Base-by-base conservation (phyloP, 1,284 basidiomycete genomes). In the Sporisorium scitamineum region DNA sequence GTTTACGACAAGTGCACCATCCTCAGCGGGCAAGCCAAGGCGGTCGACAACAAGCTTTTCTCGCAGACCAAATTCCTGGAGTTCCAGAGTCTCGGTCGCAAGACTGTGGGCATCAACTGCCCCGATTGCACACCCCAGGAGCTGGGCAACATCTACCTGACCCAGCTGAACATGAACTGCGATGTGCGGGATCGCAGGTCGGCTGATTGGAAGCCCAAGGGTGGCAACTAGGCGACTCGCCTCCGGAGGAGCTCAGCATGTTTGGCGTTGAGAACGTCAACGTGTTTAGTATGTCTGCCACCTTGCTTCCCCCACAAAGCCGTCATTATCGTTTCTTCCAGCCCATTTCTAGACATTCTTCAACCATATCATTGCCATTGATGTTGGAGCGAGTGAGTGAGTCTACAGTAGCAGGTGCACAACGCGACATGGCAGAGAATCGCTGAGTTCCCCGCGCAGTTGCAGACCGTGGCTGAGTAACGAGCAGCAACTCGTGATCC, bases 61-160 rank as follows among this genome's bases (percentile, higher is more conserved):
- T 22, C 1, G 2, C 5, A 52, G 31, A 29, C 24, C 31, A 2
- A 26, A 1, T 9, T 32, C 1, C 53, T 62, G 16, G 53, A 67
- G 26, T 72, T 72, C 52, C 50, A 67, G 47, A 26, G 47, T 27
- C n/a, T 72, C 5, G 32, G 53, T 42, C 18, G 3, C 16, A 45
- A 63, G 37, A 41, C 27, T 11, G 44, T 72, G 8, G 51, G 47
- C 11, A 53, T 50, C 45, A 72, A 67, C 53, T 67, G 70, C 51
- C 56, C 62, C 56, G 26, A 67, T 20, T 72, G 70, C 61, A 32
- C 41, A 2, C 44, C 54, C 6, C 41, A 22, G 24, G 4, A 20
- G 20, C 29, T 67, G 14, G 56, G 56, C 26, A 39, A 66, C 44
- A 24, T 50, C 27, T 65, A 61, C 52, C 13, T 7, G n/a, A 62